Percentiles rank a stretch among this genome's conserved stretches.
phyloP scores from a whole-genome alignment of 1,284 basidiomycete genomes.

The Cutaneotrichosporon sp. region DNA sequence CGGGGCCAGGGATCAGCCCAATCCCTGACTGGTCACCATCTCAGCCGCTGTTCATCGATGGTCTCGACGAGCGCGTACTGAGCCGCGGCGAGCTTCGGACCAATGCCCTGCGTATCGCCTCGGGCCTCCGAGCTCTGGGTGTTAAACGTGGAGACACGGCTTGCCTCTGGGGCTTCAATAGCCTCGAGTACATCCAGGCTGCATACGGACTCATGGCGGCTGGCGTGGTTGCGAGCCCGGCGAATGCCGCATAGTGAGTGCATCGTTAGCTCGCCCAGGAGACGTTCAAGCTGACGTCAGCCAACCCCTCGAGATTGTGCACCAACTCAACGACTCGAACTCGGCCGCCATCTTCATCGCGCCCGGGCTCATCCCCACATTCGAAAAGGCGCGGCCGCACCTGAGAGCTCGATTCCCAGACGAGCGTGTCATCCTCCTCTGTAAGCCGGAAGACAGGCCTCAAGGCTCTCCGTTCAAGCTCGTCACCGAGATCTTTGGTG shows the following conservation, averaged over 20 bases:
- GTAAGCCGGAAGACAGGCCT: constrained; percentile 7
- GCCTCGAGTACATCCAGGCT: constrained; percentile 63
- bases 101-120: constrained; percentile 62
- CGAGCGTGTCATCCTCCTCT: constrained; percentile 37
- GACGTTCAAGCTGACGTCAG: not conserved
- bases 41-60: constrained; percentile 66
- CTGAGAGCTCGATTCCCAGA: constrained; percentile 19
- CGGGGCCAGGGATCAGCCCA: constrained; percentile 8
- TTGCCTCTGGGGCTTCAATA: constrained; percentile 57
- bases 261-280: not conserved
- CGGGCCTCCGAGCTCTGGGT: constrained; percentile 55
- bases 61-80: constrained; percentile 60
- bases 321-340: constrained; percentile 57
- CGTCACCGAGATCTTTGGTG: constrained; percentile 16
- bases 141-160: constrained; percentile 39
- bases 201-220: constrained; percentile 58
- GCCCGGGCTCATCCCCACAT: constrained; percentile 56
- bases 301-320: constrained; percentile 44
- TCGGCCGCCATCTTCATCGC: constrained; percentile 61
- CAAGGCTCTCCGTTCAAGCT: constrained; percentile 14
- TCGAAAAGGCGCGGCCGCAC: constrained; percentile 32
- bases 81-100: constrained; percentile 61
- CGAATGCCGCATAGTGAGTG: constrained; percentile 37
- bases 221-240: constrained; percentile 40
- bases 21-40: constrained; percentile 8